These are phyloP conservation scores for Graphiopsis chlorocephala DNA, from an alignment of 2,329 filamentous ascomycete genomes.

Conservation along the genomic window DNA sequence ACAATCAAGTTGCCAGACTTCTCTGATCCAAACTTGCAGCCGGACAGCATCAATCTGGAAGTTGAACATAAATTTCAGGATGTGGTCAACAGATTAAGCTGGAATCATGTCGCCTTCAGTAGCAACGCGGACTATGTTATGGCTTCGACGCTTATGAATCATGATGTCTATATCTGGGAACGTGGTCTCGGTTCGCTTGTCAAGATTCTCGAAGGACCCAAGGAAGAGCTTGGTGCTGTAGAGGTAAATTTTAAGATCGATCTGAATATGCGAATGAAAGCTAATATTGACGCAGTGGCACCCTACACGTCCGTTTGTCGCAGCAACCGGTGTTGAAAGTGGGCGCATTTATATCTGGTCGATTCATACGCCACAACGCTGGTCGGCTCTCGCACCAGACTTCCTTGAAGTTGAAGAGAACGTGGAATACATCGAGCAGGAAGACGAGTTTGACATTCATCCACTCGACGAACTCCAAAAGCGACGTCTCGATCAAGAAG, in stretches of 20 bases:
- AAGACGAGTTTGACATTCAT: constrained; percentile 98
- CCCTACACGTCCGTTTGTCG: constrained; percentile 79
- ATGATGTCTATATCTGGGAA: constrained; percentile 98
- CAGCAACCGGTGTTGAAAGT: constrained; percentile 87
- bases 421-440: constrained; percentile 89
- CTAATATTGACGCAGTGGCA: constrained; percentile 62
- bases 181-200: constrained; percentile 88
- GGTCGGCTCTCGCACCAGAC: constrained; percentile 94
- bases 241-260: constrained; percentile 46
- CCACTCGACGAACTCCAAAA: constrained; percentile 93
- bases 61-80: constrained; percentile 98
- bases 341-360: constrained; percentile 96
- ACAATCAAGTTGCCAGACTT: constrained; percentile 86
- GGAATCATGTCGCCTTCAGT: constrained; percentile 97
- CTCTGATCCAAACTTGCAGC: constrained; percentile 61
- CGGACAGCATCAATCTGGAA: constrained; percentile 82
- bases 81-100: constrained; percentile 88
- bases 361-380: constrained; percentile 89
- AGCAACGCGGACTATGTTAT: constrained; percentile 93
- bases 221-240: constrained; percentile 92
- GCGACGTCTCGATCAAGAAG: constrained; percentile 82
- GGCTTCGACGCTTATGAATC: constrained; percentile 96
- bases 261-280: constrained; percentile 2
- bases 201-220: constrained; percentile 93
- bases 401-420: constrained; percentile 98